Conservation (phyloP, 169 alveolate species). For the Plasmodium knowlesi region DNA sequence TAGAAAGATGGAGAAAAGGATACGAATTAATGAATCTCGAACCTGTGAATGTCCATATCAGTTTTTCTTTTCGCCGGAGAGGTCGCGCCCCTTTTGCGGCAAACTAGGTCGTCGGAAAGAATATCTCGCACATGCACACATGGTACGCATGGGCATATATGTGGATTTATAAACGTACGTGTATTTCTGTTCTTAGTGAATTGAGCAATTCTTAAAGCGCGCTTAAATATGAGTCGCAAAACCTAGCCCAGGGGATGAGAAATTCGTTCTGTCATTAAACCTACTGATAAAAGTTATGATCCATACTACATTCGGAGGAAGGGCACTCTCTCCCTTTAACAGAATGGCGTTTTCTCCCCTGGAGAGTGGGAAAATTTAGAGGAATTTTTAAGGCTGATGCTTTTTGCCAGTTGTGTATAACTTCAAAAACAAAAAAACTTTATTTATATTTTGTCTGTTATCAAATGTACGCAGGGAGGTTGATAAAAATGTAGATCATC, state of each 20-base stretch:
- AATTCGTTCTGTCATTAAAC: background rate
- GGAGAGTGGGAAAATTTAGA: background rate
- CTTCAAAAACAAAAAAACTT: slow-evolving; percentile 30
- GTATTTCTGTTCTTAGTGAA: background rate
- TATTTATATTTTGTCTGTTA: slow-evolving; percentile 8
- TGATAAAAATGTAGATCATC: slow-evolving; percentile 35
- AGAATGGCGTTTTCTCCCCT: background rate
- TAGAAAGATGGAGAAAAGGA: background rate
- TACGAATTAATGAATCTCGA: background rate
- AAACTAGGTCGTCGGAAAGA: background rate
- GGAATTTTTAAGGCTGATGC: slow-evolving; percentile 4
- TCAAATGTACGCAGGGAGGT: slow-evolving; percentile 20
- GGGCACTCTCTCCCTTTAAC: background rate
- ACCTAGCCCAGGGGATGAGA: background rate
- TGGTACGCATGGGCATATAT: background rate
- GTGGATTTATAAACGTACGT: background rate
- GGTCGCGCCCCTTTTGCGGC: too few relatives aligned
- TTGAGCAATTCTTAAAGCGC: background rate
- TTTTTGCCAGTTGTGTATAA: background rate
- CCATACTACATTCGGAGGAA: background rate
- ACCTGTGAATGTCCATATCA: background rate
- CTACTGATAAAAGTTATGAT: background rate
- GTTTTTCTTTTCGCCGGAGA: background rate
- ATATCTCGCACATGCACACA: background rate
- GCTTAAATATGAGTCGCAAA: background rate